These are phyloP conservation scores for Coffea humblotiana DNA, from an alignment of 305 asterid genomes.

Conservation along the genomic window DNA sequence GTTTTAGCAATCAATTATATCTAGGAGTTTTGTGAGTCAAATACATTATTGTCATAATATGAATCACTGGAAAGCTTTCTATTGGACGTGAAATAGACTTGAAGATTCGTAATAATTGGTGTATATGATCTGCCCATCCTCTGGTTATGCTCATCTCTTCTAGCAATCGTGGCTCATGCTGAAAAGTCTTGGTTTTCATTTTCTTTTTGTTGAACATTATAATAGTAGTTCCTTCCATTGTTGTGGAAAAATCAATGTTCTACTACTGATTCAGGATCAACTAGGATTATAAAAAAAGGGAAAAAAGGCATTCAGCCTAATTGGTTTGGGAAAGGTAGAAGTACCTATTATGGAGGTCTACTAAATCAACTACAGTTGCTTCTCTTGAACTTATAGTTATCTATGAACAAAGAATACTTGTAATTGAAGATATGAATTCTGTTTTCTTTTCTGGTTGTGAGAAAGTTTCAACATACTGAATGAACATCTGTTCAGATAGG, in stretches of 20 bases:
- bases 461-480: background rate
- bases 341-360: background rate
- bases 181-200: background rate
- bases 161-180: background rate
- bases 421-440: background rate
- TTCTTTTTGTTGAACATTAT: background rate
- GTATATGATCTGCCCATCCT: no score
- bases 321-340: no score
- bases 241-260: no score
- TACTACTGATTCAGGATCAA: no score
- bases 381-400: background rate
- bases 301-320: no score
- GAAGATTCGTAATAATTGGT: no score
- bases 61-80: background rate
- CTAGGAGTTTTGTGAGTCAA: no score
- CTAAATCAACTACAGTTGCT: background rate
- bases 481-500: background rate
- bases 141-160: background rate
- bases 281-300: no score
- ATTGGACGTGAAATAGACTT: no score
- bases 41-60: slow-evolving; percentile 8
- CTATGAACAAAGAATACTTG: background rate
- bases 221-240: no score
- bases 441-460: background rate
- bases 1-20: background rate